A percentile compares a stretch with the other conserved stretches of the same genome.
phyloP scores from a whole-genome alignment of 768 basidiomycete genomes.

The Coprinopsis sp. region DNA sequence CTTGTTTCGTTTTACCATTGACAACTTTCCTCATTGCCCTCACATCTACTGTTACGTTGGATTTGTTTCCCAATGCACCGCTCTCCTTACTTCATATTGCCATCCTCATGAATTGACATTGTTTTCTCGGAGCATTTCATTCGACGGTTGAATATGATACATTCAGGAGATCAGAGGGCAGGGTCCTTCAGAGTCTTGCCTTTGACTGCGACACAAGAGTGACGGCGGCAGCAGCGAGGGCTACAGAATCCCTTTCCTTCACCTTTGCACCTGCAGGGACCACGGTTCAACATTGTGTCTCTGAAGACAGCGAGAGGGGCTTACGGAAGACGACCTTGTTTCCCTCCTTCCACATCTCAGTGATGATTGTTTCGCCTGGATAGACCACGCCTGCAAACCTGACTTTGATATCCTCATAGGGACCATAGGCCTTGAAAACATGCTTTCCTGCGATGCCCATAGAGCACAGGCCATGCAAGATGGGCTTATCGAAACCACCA shows the following conservation, averaged over 20 bases:
- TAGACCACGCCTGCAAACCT: conserved; percentile 87
- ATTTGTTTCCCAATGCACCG: too few relatives aligned
- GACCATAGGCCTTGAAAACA: conserved; percentile 80
- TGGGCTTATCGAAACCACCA: conserved; percentile 92
- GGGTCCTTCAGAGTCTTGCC: conserved; percentile 67
- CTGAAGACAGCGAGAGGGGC: conserved; percentile 24
- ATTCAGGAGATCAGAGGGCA: too few relatives aligned
- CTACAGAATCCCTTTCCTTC: conserved; percentile 74
- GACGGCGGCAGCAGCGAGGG: conserved; percentile 76
- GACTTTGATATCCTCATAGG: conserved; percentile 91
- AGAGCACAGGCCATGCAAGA: conserved; percentile 82
- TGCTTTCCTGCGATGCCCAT: conserved; percentile 95
- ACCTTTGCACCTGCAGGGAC: conserved; percentile 87
- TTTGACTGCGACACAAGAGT: conserved; percentile 55
- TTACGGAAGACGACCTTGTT: conserved; percentile 86
- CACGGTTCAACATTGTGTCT: conserved; percentile 1
- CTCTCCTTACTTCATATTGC: too few relatives aligned
- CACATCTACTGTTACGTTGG: too few relatives aligned
- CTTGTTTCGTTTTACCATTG: too few relatives aligned
- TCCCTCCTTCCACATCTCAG: conserved; percentile 98
- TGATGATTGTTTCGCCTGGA: conserved; percentile 92
- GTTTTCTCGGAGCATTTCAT: too few relatives aligned
- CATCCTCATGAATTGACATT: too few relatives aligned
- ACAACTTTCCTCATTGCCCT: too few relatives aligned
- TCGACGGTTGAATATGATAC: too few relatives aligned